These are phyloP conservation scores for Kodamaea jinghongensis DNA, from an alignment of 805 yeast genomes.

Conservation along the genomic window DNA sequence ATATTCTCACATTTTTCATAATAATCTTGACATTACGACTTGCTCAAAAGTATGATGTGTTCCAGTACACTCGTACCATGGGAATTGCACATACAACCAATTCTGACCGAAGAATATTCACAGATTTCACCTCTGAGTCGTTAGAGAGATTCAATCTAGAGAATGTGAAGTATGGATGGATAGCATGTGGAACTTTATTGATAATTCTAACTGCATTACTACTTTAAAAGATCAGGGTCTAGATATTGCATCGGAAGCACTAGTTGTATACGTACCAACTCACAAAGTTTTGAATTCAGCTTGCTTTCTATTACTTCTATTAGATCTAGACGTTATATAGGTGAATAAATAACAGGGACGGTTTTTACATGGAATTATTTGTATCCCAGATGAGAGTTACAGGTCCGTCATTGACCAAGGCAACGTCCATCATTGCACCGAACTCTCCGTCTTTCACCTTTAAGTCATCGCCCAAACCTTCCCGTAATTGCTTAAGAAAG, in stretches of 20 bases:
- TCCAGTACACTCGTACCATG: background rate
- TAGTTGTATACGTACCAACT: no score
- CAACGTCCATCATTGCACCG: conserved; percentile 98
- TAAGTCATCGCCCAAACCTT: conserved; percentile 52
- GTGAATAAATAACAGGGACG: no score
- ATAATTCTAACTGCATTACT: background rate
- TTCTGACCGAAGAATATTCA: conserved; percentile 14
- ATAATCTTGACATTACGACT: background rate
- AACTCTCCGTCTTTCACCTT: conserved; percentile 85
- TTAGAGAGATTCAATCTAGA: conserved; percentile 27
- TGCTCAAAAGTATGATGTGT: background rate
- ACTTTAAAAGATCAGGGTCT: no score
- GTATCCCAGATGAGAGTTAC: conserved; percentile 84
- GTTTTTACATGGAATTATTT: conserved; percentile 10
- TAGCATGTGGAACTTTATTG: conserved; percentile 6
- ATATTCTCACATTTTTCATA: background rate
- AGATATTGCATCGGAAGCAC: no score
- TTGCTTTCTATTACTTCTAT: background rate
- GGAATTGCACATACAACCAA: background rate
- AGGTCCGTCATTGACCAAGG: conserved; percentile 87
- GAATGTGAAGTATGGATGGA: conserved; percentile 21
- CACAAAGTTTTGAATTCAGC: no score
- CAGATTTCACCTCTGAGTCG: conserved; percentile 25
- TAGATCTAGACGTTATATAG: no score
- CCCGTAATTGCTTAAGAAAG: conserved; percentile 48